Evolutionary conservation across 2,329 filamentous ascomycete species (phyloP).

Genomic region (Pseudofabraea citricarpa): DNA sequence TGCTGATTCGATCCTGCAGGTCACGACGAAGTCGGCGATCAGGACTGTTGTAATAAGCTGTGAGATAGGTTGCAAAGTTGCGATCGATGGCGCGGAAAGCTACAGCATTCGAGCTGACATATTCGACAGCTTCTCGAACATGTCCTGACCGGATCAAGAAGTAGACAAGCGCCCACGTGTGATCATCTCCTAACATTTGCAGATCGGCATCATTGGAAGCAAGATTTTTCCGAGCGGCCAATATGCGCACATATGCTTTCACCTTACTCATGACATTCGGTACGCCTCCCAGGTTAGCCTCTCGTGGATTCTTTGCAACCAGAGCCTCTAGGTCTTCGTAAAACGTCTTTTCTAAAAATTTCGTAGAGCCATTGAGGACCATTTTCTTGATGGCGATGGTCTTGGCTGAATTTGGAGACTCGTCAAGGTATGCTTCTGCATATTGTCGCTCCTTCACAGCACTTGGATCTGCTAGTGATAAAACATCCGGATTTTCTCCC

Average conservation of each 20-base stretch:
- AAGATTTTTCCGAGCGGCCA: conserved; percentile 75
- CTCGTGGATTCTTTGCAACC: conserved; percentile 77
- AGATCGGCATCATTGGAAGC: conserved; percentile 76
- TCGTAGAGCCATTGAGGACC: conserved; percentile 75
- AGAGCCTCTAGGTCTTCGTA: conserved; percentile 70
- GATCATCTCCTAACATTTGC: conserved; percentile 75
- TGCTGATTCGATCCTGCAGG: conserved; percentile 80
- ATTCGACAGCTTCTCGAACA: conserved; percentile 76
- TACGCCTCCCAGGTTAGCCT: conserved; percentile 84
- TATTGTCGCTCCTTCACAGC: conserved; percentile 73
- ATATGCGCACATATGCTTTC: conserved; percentile 83
- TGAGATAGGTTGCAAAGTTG: conserved; percentile 83
- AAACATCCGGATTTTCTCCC: conserved; percentile 60
- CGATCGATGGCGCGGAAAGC: conserved; percentile 89
- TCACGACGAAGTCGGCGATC: conserved; percentile 75
- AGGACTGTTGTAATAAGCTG: conserved; percentile 71
- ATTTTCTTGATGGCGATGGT: conserved; percentile 68
- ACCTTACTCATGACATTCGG: conserved; percentile 88
- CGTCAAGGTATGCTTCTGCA: conserved; percentile 71
- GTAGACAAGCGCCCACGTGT: conserved; percentile 91
- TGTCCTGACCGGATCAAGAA: conserved; percentile 85
- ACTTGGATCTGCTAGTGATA: conserved; percentile 53
- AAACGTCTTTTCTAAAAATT: conserved; percentile 78
- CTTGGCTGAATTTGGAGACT: conserved; percentile 58
- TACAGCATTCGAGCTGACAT: conserved; percentile 72